Base-by-base conservation (phyloP, 2,329 filamentous ascomycete genomes). In the Pseudopyricularia javanii region DNA sequence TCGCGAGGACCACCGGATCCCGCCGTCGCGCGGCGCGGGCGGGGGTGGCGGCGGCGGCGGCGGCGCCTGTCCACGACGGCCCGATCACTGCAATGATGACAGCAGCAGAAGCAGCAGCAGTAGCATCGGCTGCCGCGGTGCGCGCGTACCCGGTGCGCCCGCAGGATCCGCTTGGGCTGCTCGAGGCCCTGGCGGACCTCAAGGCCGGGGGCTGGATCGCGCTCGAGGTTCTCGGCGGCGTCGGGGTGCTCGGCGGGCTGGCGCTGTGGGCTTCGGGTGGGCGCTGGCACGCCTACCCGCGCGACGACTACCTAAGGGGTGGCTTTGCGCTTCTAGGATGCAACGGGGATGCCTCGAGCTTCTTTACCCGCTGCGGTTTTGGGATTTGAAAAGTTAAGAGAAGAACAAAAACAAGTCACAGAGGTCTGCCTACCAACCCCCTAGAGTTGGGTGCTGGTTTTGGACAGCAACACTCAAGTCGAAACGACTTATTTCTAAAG, bases 101-200 rank as follows among this genome's bases (percentile, higher is more conserved):
- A n/a, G n/a, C n/a, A n/a, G n/a, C n/a, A n/a, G n/a, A n/a, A n/a
- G n/a, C n/a, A n/a, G n/a, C n/a, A n/a, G n/a, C n/a, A n/a, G n/a
- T n/a, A 53, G 51, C 47, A 24, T 12, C 17, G 9, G 24, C 17
- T 20, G 24, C 11, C 17, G 17, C 17, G 37, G 50, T 33, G 54
- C 63, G 49, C 49, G 61, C 4, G 55, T 67, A 20, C 9, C 30
- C 47, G 14, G 28, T 12, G 12, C n/a, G 7, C 20, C 75, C 81
- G 33, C 77, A 86, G 55, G 91, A 96, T 64, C 91, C 91, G 1
- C 73, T 95, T 0, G 90, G 90, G 0, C 66, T 95, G 34, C 74
- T 94, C 51, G 75, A 83, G 56, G 76, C 90, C 57, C 79, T 80
- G 3, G 80, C 85, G 20, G 78, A 81, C 34, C 62, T 94, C 37